A percentile compares a stretch with the other conserved stretches of the same genome.
These are phyloP conservation scores for Peniophora sp. DNA, from an alignment of 1,284 basidiomycete species.

Conservation along the genomic window DNA sequence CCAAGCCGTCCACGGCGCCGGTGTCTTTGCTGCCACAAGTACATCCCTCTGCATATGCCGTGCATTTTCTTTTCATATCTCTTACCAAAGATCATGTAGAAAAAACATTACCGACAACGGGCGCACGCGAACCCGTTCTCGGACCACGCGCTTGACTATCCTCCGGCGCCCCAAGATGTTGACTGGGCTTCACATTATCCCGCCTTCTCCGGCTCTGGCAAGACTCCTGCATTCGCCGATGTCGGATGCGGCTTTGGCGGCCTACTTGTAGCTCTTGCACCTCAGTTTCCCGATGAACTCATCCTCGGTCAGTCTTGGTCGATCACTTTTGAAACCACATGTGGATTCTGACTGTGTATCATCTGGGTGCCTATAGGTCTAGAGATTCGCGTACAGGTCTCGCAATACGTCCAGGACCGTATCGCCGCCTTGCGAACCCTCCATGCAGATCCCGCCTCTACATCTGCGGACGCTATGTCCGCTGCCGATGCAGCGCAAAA, in stretches of 20 bases:
- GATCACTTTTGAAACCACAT: background rate
- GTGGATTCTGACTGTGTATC: too few relatives aligned
- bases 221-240: conserved; percentile 89
- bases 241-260: conserved; percentile 99
- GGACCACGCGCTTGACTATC: conserved; percentile 91
- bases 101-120: conserved; percentile 94
- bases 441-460: conserved; percentile 25
- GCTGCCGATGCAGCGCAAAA: conserved; percentile 11
- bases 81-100: conserved; percentile 37
- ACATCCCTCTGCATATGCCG: background rate
- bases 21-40: conserved; percentile 25
- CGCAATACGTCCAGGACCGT: conserved; percentile 93
- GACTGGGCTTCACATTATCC: conserved; percentile 90
- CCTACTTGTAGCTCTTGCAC: conserved; percentile 84
- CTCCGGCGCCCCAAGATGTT: conserved; percentile 69
- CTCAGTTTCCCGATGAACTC: conserved; percentile 84
- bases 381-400: conserved; percentile 96
- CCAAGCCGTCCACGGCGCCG: conserved; percentile 12
- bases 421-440: conserved; percentile 77
- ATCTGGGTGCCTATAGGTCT: conserved; percentile 54
- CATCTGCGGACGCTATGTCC: conserved; percentile 11
- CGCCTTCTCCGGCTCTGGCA: conserved; percentile 46
- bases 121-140: conserved; percentile 99
- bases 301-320: conserved; percentile 75
- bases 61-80: conserved; percentile 3